These are phyloP conservation scores for Argentina anserina DNA, from an alignment of 306 rosid genomes.

Conservation along the genomic window DNA sequence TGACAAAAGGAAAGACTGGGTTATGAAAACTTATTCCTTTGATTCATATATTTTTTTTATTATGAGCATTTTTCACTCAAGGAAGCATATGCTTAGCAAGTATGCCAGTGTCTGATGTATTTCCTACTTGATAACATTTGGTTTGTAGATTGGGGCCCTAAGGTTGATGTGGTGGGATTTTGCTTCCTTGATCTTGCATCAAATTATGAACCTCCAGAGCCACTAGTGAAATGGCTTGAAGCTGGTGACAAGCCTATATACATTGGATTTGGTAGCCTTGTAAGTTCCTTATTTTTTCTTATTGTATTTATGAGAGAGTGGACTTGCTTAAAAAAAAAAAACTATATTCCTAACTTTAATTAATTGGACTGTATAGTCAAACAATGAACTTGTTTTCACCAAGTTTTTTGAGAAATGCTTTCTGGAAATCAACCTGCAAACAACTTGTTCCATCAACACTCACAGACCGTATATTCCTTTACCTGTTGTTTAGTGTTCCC, in stretches of 20 bases:
- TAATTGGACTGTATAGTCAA: background rate
- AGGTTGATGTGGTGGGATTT: conserved; percentile 95
- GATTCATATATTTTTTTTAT: background rate
- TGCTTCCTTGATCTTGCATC: conserved; percentile 99
- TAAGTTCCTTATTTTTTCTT: conserved; percentile 37
- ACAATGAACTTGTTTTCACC: background rate
- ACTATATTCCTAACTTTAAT: background rate
- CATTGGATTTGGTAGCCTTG: conserved; percentile 96
- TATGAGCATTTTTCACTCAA: background rate
- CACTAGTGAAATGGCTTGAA: conserved; percentile 81
- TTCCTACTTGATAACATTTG: conserved; percentile 20
- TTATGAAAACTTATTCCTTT: background rate
- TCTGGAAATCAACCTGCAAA: too few relatives aligned
- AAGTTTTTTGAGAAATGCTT: too few relatives aligned
- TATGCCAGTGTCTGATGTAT: background rate
- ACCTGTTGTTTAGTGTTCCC: background rate
- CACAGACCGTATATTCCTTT: background rate
- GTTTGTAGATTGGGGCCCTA: conserved; percentile 97
- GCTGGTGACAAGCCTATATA: conserved; percentile 88
- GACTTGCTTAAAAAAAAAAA: background rate
- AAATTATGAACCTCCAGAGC: conserved; percentile 81
- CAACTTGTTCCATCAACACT: background rate
- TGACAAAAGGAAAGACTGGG: background rate
- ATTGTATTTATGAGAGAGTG: too few relatives aligned
- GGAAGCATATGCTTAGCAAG: conserved; percentile 2